These are phyloP conservation scores for Moesziomyces sp. DNA, from an alignment of 1,284 basidiomycete species.

Conservation along the genomic window DNA sequence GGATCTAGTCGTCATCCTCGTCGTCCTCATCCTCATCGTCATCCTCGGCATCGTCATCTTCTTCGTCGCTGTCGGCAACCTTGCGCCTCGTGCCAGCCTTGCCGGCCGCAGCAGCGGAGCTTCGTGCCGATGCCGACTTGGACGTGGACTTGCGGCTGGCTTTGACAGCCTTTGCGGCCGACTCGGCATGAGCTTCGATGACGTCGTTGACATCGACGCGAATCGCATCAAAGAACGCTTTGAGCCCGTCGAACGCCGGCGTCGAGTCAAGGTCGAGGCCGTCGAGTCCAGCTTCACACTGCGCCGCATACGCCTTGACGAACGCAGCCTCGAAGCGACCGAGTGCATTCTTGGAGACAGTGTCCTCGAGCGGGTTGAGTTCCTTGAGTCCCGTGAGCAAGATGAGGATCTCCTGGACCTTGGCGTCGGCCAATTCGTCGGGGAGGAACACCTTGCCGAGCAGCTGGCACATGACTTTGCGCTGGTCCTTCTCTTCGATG, in stretches of 20 bases:
- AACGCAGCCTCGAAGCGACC: constrained; percentile 74
- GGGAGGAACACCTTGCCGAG: constrained; percentile 82
- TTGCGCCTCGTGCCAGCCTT: constrained; percentile 19
- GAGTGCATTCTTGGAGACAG: constrained; percentile 78
- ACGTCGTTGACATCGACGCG: constrained; percentile 23
- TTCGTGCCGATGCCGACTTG: constrained; percentile 15
- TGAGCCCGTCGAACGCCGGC: constrained; percentile 17
- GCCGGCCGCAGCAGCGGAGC: constrained; percentile 15
- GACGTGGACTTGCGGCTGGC: constrained; percentile 29
- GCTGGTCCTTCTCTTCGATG: constrained; percentile 75
- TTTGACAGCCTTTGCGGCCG: constrained; percentile 25
- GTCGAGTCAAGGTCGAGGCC: constrained; percentile 23
- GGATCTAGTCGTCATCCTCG: constrained; percentile 27
- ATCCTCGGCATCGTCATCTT: constrained; percentile 24
- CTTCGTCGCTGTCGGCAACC: constrained; percentile 20
- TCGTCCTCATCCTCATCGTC: constrained; percentile 32
- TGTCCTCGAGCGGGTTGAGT: constrained; percentile 70
- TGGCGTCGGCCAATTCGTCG: constrained; percentile 73
- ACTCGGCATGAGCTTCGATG: constrained; percentile 18
- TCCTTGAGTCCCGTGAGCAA: constrained; percentile 40
- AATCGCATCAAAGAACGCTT: constrained; percentile 34
- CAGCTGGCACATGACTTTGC: constrained; percentile 82
- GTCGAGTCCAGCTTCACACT: constrained; percentile 29
- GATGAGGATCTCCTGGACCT: constrained; percentile 42
- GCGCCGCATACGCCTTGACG: constrained; percentile 49